Conservation (phyloP, 2,329 filamentous ascomycete genomes). For the Aspergillus unguis region DNA sequence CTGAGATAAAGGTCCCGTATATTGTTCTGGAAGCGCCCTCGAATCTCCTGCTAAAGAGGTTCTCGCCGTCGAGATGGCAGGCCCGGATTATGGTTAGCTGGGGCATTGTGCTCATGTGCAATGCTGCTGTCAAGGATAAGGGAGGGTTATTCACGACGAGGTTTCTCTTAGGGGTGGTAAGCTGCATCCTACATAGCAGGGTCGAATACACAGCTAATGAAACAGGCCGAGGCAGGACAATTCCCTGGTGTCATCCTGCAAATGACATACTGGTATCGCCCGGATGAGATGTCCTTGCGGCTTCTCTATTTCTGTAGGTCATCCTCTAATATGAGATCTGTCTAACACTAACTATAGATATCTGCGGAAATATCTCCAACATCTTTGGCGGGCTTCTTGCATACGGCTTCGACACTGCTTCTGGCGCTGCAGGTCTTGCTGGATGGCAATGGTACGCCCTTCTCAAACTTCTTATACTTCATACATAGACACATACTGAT, state of each 20-base stretch:
- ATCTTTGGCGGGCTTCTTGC: slow-evolving; percentile 46
- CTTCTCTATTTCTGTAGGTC: slow-evolving; percentile 47
- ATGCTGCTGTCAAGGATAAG: slow-evolving; percentile 40
- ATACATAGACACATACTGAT: background rate
- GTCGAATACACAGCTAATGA: background rate
- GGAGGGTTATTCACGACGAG: slow-evolving; percentile 38
- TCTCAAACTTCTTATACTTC: background rate
- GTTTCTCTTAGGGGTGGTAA: slow-evolving; percentile 42
- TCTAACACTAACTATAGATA: slow-evolving; percentile 23
- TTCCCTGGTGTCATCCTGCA: slow-evolving; percentile 44
- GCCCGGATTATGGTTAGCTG: slow-evolving; percentile 29
- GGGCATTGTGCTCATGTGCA: slow-evolving; percentile 33
- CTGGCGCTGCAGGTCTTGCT: slow-evolving; percentile 32
- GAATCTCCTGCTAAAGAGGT: slow-evolving; percentile 31
- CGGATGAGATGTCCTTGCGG: slow-evolving; percentile 44
- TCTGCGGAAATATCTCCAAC: slow-evolving; percentile 41
- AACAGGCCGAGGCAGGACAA: slow-evolving; percentile 39
- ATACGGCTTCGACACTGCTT: slow-evolving; percentile 43
- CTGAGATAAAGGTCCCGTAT: slow-evolving; percentile 18
- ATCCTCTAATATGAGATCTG: background rate
- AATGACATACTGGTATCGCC: slow-evolving; percentile 48
- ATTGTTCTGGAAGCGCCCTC: slow-evolving; percentile 26
- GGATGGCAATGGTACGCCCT: slow-evolving; percentile 26
- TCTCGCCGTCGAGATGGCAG: slow-evolving; percentile 30
- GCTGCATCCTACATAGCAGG: background rate